Evolutionary conservation across 1,284 basidiomycete species (phyloP).

Genomic region (Erythrobasidium hasegawianum): DNA sequence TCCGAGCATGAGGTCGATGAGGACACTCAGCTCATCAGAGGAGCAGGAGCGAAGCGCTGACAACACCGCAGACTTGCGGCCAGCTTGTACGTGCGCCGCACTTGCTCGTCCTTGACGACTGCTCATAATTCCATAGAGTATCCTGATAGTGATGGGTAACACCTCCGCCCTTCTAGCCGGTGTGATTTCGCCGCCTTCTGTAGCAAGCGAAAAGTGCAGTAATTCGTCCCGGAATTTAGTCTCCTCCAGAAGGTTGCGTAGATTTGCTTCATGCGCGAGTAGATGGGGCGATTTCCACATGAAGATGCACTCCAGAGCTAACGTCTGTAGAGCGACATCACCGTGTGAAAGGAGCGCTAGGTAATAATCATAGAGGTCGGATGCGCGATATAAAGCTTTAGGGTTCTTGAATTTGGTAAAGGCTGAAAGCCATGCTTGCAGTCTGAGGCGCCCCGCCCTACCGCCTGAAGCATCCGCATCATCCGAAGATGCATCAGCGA

Average conservation of each 20-base stretch:
- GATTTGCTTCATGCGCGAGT: conserved; percentile 61
- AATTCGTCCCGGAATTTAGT: conserved; percentile 86
- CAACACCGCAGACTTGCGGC: conserved; percentile 73
- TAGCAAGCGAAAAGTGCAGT: conserved; percentile 63
- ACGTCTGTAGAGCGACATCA: conserved; percentile 70
- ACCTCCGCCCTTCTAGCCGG: conserved; percentile 63
- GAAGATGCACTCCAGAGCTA: conserved; percentile 74
- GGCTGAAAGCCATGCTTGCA: conserved; percentile 73
- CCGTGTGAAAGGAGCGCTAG: conserved; percentile 76
- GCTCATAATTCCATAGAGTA: conserved; percentile 86
- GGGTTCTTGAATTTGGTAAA: conserved; percentile 89
- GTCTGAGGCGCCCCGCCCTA: conserved; percentile 50
- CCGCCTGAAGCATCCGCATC: conserved; percentile 25
- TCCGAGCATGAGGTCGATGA: conserved; percentile 87
- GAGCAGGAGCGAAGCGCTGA: conserved; percentile 66
- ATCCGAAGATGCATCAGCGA: conserved; percentile 47
- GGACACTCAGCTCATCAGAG: conserved; percentile 67
- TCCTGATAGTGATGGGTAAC: conserved; percentile 68
- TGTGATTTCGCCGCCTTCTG: conserved; percentile 57
- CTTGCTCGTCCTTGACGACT: conserved; percentile 67
- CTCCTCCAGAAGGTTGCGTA: conserved; percentile 74
- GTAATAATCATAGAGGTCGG: conserved; percentile 66
- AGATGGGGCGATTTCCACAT: conserved; percentile 76
- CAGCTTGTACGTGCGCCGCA: conserved; percentile 58
- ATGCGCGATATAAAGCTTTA: conserved; percentile 71